phyloP scores from a whole-genome alignment of 129 eudicot genomes.

The Escallonia rubra region DNA sequence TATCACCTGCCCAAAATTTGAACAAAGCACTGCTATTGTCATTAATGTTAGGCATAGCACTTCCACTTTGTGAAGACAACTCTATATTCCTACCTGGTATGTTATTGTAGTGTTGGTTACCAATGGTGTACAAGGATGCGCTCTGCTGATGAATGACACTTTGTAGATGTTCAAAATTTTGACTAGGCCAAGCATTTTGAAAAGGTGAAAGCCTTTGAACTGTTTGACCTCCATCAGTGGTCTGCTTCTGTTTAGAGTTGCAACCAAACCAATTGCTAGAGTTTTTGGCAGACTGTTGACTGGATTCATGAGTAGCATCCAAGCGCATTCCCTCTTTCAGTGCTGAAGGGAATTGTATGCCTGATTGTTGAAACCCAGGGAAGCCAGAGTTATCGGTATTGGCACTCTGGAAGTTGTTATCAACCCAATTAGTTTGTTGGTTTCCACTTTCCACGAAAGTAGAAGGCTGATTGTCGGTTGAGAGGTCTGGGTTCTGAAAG shows the following conservation, averaged over 20 bases:
- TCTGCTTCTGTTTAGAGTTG: conserved; percentile 27
- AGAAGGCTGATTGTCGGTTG: conserved; percentile 41
- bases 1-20: conserved; percentile 3
- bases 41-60: background rate
- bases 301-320: conserved; percentile 32
- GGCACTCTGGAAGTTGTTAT: conserved; percentile 29
- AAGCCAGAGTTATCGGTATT: conserved; percentile 20
- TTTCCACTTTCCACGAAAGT: conserved; percentile 39
- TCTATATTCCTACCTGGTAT: conserved; percentile 9
- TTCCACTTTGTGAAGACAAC: background rate
- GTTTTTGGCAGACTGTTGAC: conserved; percentile 33
- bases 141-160: conserved; percentile 9
- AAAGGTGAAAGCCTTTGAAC: conserved; percentile 35
- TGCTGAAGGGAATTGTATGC: conserved; percentile 17
- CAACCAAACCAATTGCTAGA: conserved; percentile 17
- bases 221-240: conserved; percentile 26
- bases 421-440: conserved; percentile 40
- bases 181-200: conserved; percentile 28
- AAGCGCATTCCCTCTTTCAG: conserved; percentile 21
- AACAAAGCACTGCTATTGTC: background rate
- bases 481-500: conserved; percentile 53
- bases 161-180: conserved; percentile 19
- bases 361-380: conserved; percentile 41
- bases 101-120: background rate
- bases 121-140: conserved; percentile 4